Evolutionary conservation across 1,284 basidiomycete genomes (phyloP).

Genomic region (Papiliotrema fonsecae): DNA sequence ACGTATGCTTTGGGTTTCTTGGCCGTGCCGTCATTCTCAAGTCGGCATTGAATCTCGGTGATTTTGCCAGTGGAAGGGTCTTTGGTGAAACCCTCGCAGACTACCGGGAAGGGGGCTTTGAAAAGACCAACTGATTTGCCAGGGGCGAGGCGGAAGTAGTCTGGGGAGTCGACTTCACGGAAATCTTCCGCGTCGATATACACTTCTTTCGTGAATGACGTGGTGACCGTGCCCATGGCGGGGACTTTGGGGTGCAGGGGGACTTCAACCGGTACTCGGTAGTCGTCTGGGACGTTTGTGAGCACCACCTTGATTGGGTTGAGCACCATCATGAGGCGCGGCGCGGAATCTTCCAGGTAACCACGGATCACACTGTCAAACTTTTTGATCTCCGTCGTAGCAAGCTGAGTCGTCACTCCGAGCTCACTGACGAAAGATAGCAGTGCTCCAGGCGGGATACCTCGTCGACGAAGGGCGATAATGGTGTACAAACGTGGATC

Average conservation of each 20-base stretch:
- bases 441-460: slow-evolving; percentile 93
- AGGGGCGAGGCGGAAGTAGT: slow-evolving; percentile 96
- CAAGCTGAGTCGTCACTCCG: slow-evolving; percentile 81
- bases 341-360: slow-evolving; percentile 83
- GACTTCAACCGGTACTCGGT: slow-evolving; percentile 77
- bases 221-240: slow-evolving; percentile 71
- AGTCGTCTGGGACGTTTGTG: slow-evolving; percentile 86
- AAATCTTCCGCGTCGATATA: slow-evolving; percentile 97
- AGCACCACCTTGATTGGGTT: slow-evolving; percentile 85
- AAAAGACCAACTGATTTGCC: slow-evolving; percentile 96
- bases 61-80: slow-evolving; percentile 68
- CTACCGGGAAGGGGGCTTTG: slow-evolving; percentile 90
- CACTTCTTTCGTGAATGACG: slow-evolving; percentile 83
- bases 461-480: slow-evolving; percentile 88
- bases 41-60: slow-evolving; percentile 68
- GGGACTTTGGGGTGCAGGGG: slow-evolving; percentile 93
- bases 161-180: slow-evolving; percentile 80
- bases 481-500: slow-evolving; percentile 98
- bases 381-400: slow-evolving; percentile 80
- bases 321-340: slow-evolving; percentile 89
- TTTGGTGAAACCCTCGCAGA: slow-evolving; percentile 80
- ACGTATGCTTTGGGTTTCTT: slow-evolving; percentile 94
- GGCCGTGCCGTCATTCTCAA: slow-evolving; percentile 62
- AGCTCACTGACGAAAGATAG: slow-evolving; percentile 86
- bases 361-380: slow-evolving; percentile 87